A percentile compares a stretch with the other conserved stretches of the same genome.
Conservation (phyloP, 2,329 filamentous ascomycete genomes). For the Diaporthe caulivora region DNA sequence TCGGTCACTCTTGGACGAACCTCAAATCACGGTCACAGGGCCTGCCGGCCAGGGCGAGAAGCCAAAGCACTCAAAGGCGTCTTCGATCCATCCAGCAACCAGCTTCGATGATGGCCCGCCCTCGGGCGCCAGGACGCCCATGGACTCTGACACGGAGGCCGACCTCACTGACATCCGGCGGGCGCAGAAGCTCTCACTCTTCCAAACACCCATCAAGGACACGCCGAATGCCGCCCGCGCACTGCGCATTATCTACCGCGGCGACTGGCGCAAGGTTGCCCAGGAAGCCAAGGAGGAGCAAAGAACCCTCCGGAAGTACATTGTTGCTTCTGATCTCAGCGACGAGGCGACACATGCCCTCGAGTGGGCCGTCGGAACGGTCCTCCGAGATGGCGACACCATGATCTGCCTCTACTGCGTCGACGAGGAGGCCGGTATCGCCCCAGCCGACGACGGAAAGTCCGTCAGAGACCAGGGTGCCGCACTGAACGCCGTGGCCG, state of each 20-base stretch:
- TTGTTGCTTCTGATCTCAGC: slow-evolving; percentile 95
- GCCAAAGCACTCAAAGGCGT: slow-evolving; percentile 62
- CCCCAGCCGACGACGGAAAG: slow-evolving; percentile 74
- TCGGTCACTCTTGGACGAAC: slow-evolving; percentile 74
- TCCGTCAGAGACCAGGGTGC: slow-evolving; percentile 82
- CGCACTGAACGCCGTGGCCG: slow-evolving; percentile 74
- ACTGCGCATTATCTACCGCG: slow-evolving; percentile 90
- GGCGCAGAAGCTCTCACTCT: slow-evolving; percentile 86
- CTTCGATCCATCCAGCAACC: slow-evolving; percentile 81
- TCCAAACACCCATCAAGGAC: slow-evolving; percentile 82
- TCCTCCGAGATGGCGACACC: slow-evolving; percentile 93
- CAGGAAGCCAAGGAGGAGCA: slow-evolving; percentile 83
- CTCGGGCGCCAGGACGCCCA: slow-evolving; percentile 67
- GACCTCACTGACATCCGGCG: slow-evolving; percentile 87
- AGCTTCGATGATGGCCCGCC: slow-evolving; percentile 80
- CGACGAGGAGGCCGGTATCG: slow-evolving; percentile 83
- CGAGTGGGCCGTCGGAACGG: slow-evolving; percentile 97
- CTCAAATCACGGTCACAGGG: slow-evolving; percentile 73
- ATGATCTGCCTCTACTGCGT: slow-evolving; percentile 93
- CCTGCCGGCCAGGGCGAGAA: slow-evolving; percentile 68
- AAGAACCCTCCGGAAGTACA: slow-evolving; percentile 85
- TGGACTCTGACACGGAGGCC: slow-evolving; percentile 88
- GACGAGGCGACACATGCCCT: slow-evolving; percentile 94
- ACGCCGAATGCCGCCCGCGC: slow-evolving; percentile 83
- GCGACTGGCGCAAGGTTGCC: slow-evolving; percentile 83